These are phyloP conservation scores for Kwoniella dejecticola DNA, from an alignment of 768 basidiomycete species.

Conservation along the genomic window DNA sequence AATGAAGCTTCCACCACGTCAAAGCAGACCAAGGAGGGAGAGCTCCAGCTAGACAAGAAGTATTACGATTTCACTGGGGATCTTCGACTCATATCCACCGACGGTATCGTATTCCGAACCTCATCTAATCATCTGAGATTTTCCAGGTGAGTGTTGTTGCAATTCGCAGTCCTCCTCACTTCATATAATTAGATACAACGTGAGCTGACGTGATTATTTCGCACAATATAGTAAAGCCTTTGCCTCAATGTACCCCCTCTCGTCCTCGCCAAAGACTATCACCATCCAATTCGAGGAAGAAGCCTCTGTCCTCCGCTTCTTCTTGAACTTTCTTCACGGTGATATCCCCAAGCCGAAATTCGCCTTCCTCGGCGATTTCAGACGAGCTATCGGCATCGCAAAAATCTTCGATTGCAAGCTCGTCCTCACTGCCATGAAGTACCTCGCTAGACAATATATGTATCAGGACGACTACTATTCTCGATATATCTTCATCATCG, in stretches of 20 bases:
- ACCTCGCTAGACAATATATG: background rate
- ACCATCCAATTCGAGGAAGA: background rate
- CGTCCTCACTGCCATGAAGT: background rate
- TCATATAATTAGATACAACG: no score
- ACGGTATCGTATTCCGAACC: slow-evolving; percentile 10
- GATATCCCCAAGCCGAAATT: background rate
- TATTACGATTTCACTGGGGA: slow-evolving; percentile 14
- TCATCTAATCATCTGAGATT: background rate
- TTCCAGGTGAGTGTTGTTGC: slow-evolving; percentile 11
- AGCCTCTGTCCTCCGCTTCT: slow-evolving; percentile 7
- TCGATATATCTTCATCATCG: background rate
- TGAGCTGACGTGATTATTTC: no score
- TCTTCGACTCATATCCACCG: slow-evolving; percentile 12
- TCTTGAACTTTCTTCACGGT: slow-evolving; percentile 10
- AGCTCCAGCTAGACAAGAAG: background rate
- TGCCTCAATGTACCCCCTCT: background rate
- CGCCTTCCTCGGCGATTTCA: background rate
- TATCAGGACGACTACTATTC: background rate
- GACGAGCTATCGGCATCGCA: background rate
- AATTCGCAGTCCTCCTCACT: no score
- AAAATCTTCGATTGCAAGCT: slow-evolving; percentile 6
- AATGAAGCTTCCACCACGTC: background rate
- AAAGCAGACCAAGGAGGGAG: background rate
- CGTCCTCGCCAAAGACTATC: background rate
- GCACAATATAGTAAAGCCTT: no score